Base-by-base conservation (phyloP, 208 protist genomes). In the Trypanosoma boissoni region DNA sequence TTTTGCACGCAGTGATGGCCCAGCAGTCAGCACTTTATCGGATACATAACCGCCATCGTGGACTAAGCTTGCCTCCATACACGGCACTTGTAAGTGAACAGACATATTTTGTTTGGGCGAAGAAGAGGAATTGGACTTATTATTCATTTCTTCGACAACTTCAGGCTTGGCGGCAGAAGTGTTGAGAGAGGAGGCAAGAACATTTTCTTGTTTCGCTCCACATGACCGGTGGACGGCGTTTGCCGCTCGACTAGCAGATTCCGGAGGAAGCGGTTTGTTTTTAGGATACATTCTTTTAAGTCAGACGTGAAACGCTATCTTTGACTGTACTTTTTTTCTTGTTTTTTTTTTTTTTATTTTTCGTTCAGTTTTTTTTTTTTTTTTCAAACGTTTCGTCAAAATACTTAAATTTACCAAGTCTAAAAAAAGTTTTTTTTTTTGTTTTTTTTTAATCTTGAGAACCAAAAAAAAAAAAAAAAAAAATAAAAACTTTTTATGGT, bases 211-310 rank as follows among this genome's bases (percentile, higher is more conserved):
- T 10, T 0, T 20, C 18, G 44, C 8, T 21, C 20, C 16, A 34
- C 12, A 23, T 18, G n/a, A 46, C 20, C 45, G 37, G 49, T 3
- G 21, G 27, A 27, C 14, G 2, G 58, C 26, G 5, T 21, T 24
- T 3, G 50, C 50, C 26, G 41, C 59, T 24, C 59, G n/a, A 23
- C 50, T 42, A 2, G 59, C 59, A 8, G 59, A 48, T 42, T 66
- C 59, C 20, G 59, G 50, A 8, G 59, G 59, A 21, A 66, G 59
- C 7, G 59, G 59, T n/a, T 66, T 66, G 26, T 66, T 66, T 23
- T 58, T 66, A 34, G 59, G 59, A 23, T 66, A 66, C 59, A 66
- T 66, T 41, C 49, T 12, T 43, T 28, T 3, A 29, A n/a, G n/a
- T n/a, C n/a, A n/a, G n/a, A n/a, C n/a, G n/a, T n/a, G n/a, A n/a